Percentiles rank a stretch among this genome's conserved stretches.
These are phyloP conservation scores for Xylogone sp. DNA, from an alignment of 2,329 filamentous ascomycete genomes.

Conservation along the genomic window DNA sequence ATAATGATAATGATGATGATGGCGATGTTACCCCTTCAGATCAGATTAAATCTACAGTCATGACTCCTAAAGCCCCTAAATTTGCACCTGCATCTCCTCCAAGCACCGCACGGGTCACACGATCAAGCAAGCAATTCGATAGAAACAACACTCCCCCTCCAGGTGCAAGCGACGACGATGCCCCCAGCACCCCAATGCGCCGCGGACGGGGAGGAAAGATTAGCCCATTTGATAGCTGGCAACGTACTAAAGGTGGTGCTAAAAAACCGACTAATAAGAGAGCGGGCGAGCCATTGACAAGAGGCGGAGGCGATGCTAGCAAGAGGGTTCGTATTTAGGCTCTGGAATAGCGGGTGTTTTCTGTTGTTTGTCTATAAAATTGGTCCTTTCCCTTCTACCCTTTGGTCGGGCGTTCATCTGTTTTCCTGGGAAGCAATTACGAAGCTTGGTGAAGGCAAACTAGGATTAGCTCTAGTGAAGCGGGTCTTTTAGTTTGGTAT, in stretches of 20 bases:
- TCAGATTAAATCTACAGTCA: conserved; percentile 30
- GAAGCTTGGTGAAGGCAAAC: background rate
- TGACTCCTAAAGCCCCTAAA: conserved; percentile 52
- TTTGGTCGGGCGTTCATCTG: background rate
- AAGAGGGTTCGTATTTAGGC: conserved; percentile 33
- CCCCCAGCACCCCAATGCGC: conserved; percentile 29
- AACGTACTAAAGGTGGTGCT: conserved; percentile 55
- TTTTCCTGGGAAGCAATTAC: background rate
- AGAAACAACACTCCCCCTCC: conserved; percentile 30
- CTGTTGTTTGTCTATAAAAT: background rate
- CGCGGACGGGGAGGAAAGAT: conserved; percentile 9
- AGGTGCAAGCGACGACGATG: conserved; percentile 13
- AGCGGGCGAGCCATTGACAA: conserved; percentile 32
- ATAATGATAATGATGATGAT: conserved; percentile 19
- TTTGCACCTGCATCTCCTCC: conserved; percentile 57
- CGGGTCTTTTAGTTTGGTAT: background rate
- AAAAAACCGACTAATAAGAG: conserved; percentile 38
- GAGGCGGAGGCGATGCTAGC: conserved; percentile 22
- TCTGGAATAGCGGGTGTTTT: background rate
- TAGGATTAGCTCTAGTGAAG: background rate
- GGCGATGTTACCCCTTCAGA: conserved; percentile 22
- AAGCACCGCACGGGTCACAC: conserved; percentile 56
- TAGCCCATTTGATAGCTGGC: conserved; percentile 64
- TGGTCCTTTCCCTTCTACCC: background rate
- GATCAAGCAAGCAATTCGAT: conserved; percentile 44